These are phyloP conservation scores for Cicer chorassanicum DNA, from an alignment of 306 rosid species.

Conservation along the genomic window DNA sequence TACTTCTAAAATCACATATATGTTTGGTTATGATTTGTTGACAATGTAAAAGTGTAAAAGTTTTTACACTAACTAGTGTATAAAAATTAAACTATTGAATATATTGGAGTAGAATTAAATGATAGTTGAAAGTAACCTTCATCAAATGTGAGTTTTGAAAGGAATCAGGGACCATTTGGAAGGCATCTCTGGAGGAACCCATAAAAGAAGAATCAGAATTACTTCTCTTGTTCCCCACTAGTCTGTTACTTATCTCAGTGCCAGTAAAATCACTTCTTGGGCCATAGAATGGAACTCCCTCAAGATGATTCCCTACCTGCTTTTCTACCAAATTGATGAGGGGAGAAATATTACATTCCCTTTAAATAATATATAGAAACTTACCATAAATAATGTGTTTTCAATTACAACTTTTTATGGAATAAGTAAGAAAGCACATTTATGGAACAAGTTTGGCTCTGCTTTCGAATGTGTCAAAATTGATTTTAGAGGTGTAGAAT, in stretches of 20 bases:
- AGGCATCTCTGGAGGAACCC: constrained; percentile 77
- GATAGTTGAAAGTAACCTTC: constrained; percentile 61
- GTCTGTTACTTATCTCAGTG: constrained; percentile 66
- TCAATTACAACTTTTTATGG: constrained; percentile 8
- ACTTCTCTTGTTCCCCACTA: constrained; percentile 83
- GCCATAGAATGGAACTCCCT: constrained; percentile 90
- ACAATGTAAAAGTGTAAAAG: too few species aligned
- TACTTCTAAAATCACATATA: too few species aligned
- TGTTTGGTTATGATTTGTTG: too few species aligned
- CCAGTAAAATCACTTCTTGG: constrained; percentile 80
- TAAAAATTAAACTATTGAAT: neutral
- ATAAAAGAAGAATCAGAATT: constrained; percentile 78
- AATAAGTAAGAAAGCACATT: constrained; percentile 15
- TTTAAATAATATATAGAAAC: constrained; percentile 6
- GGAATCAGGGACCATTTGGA: constrained; percentile 68
- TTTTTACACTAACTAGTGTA: too few species aligned
- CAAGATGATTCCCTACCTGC: constrained; percentile 76
- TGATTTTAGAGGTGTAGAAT: too few species aligned
- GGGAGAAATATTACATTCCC: constrained; percentile 50
- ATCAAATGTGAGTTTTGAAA: constrained; percentile 74
- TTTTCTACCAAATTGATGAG: constrained; percentile 61
- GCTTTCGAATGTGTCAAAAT: too few species aligned
- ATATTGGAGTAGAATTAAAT: constrained; percentile 12
- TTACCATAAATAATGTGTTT: constrained; percentile 29
- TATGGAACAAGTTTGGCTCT: neutral